Evolutionary conservation across 192 early-diverging fungal genomes (phyloP).

Genomic region (Coemansia sp.): DNA sequence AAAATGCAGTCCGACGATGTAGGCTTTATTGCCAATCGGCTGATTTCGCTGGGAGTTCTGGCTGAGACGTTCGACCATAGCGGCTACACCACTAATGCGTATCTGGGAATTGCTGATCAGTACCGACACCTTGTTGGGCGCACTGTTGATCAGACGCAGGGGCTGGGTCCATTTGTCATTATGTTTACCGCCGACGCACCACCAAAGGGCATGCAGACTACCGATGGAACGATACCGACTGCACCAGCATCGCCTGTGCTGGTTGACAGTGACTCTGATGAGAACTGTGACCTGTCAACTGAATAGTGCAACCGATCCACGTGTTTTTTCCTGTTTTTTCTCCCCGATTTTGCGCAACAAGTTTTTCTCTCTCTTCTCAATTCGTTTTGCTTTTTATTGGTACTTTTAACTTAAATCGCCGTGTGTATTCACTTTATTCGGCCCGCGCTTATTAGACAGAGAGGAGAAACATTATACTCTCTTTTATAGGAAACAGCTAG

Average conservation of each 20-base stretch:
- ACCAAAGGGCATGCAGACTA: slow-evolving; percentile 3
- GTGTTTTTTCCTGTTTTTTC: slow-evolving; percentile 1
- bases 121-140: slow-evolving; percentile 16
- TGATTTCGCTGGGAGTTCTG: slow-evolving; percentile 56
- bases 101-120: slow-evolving; percentile 32
- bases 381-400: slow-evolving; percentile 4
- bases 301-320: not conserved
- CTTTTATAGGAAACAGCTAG: not conserved
- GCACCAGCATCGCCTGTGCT: not conserved
- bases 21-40: slow-evolving; percentile 59
- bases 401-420: not conserved
- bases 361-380: not conserved
- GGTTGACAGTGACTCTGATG: not conserved
- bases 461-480: not conserved
- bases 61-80: slow-evolving; percentile 64
- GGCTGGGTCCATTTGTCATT: slow-evolving; percentile 26
- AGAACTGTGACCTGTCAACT: not conserved
- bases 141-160: slow-evolving; percentile 20
- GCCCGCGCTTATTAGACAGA: not conserved
- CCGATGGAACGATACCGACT: not conserved
- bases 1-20: slow-evolving; percentile 38
- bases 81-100: slow-evolving; percentile 62
- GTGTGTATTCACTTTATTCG: not conserved
- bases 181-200: slow-evolving; percentile 20
- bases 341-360: not conserved